Conservation (phyloP, 23 red algal species). For the Gracilaria gracilis region DNA sequence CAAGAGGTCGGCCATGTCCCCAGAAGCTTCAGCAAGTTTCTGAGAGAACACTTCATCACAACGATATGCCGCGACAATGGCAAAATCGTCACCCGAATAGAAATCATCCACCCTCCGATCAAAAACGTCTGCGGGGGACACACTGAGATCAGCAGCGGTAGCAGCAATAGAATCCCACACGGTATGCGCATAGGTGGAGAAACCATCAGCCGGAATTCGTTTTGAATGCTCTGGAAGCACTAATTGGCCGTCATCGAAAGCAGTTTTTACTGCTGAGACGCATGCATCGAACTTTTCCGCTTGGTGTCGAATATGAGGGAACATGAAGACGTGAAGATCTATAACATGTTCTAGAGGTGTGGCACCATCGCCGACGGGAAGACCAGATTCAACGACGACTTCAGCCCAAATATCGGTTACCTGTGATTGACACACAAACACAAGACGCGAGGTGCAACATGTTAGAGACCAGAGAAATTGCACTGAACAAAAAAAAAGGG, state of each 20-base stretch:
- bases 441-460: background rate
- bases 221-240: slow-evolving; percentile 67
- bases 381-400: slow-evolving; percentile 40
- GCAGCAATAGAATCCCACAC: slow-evolving; percentile 80
- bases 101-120: slow-evolving; percentile 54
- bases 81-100: slow-evolving; percentile 65
- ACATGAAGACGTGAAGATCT: slow-evolving; percentile 72
- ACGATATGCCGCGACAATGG: slow-evolving; percentile 72
- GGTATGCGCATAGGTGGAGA: slow-evolving; percentile 77
- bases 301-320: slow-evolving; percentile 84
- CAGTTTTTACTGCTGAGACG: slow-evolving; percentile 14
- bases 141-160: slow-evolving; percentile 6
- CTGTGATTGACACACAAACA: background rate
- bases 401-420: slow-evolving; percentile 64
- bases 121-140: background rate
- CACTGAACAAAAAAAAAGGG: background rate
- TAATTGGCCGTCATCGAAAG: slow-evolving; percentile 40
- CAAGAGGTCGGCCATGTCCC: slow-evolving; percentile 75
- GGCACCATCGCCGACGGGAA: slow-evolving; percentile 48
- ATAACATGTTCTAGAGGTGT: slow-evolving; percentile 68
- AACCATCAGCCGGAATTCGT: slow-evolving; percentile 86
- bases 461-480: background rate
- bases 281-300: slow-evolving; percentile 64
- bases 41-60: slow-evolving; percentile 85
- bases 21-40: slow-evolving; percentile 67